Conservation (phyloP, 2,329 filamentous ascomycete species). For the Fusarium sp. region DNA sequence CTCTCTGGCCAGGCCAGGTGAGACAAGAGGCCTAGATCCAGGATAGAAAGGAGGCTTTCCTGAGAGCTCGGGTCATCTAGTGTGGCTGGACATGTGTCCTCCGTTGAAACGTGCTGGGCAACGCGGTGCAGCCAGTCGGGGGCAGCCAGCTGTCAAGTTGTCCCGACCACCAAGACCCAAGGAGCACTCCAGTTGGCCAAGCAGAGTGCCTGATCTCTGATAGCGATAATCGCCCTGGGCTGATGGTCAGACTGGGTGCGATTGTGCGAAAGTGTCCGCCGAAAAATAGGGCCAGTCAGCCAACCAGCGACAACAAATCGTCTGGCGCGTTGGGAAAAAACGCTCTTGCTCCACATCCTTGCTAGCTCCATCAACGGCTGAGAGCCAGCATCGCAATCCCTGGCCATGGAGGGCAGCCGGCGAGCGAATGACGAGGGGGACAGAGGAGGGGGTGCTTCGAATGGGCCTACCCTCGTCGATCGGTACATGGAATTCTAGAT, state of each 20-base stretch:
- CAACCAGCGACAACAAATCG: conserved; percentile 17
- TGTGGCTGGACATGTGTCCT: conserved; percentile 53
- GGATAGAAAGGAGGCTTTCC: conserved; percentile 33
- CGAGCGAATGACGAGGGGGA: neutral
- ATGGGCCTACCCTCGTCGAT: conserved; percentile 9
- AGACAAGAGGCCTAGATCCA: conserved; percentile 38
- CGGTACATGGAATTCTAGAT: neutral
- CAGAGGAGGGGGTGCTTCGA: neutral
- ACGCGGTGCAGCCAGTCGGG: conserved; percentile 46
- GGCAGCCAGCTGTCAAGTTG: conserved; percentile 47
- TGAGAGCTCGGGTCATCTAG: conserved; percentile 30
- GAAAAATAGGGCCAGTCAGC: conserved; percentile 16
- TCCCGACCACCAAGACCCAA: conserved; percentile 37
- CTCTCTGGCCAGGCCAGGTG: conserved; percentile 18
- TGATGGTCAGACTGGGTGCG: conserved; percentile 34
- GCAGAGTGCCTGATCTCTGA: conserved; percentile 31
- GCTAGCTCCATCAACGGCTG: conserved; percentile 34
- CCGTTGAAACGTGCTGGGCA: conserved; percentile 50
- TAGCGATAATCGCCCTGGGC: conserved; percentile 24
- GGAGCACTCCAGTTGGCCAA: conserved; percentile 30
- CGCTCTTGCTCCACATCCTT: conserved; percentile 33
- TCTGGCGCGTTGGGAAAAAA: conserved; percentile 31
- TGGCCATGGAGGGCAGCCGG: conserved; percentile 6
- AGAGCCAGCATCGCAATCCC: conserved; percentile 22
- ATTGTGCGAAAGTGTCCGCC: conserved; percentile 22